Conservation (phyloP, 139 green algal species). For the Zygnema circumcarinatum region DNA sequence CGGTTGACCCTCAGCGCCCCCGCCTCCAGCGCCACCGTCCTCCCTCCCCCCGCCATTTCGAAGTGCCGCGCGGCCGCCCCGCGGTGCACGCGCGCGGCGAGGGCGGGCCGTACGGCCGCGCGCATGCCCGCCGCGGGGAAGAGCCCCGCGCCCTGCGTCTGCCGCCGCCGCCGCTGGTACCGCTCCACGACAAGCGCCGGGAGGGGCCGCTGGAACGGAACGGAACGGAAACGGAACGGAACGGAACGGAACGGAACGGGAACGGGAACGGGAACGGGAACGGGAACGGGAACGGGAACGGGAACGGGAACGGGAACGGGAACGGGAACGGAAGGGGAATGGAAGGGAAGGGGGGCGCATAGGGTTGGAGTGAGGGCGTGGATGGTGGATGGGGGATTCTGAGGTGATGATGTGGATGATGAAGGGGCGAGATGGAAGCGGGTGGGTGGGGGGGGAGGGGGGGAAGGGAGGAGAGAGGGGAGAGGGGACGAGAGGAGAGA, state of each 20-base stretch:
- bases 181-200: constrained; percentile 6
- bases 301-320: background rate
- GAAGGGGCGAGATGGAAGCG: background rate
- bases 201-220: background rate
- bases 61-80: background rate
- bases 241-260: background rate
- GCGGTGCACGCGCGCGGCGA: background rate
- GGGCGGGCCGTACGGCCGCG: background rate
- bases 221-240: background rate
- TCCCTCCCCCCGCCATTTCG: constrained; percentile 1
- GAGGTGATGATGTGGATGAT: background rate
- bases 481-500: background rate
- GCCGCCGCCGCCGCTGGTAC: background rate
- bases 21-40: constrained; percentile 4
- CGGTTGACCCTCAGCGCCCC: constrained; percentile 21
- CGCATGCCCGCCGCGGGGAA: background rate
- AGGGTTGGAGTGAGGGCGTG: background rate
- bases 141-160: background rate
- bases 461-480: background rate
- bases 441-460: background rate
- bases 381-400: background rate
- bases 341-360: background rate
- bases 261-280: background rate
- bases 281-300: background rate
- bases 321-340: background rate